These are phyloP conservation scores for Neonectria ditissima DNA, from an alignment of 2,329 filamentous ascomycete genomes.

Conservation along the genomic window DNA sequence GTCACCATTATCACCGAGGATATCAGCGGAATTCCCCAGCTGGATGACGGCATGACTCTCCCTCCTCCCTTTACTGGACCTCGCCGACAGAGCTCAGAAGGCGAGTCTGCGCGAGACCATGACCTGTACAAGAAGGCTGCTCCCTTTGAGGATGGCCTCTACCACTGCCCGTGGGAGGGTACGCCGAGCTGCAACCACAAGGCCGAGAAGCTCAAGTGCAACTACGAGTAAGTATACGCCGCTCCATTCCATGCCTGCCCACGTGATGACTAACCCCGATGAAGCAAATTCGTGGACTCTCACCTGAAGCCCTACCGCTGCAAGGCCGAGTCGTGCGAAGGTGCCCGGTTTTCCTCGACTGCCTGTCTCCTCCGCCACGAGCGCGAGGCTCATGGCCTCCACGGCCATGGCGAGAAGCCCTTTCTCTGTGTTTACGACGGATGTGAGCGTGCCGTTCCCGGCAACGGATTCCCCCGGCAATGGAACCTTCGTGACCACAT, in stretches of 20 bases:
- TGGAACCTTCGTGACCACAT: conserved; percentile 99
- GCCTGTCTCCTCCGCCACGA: conserved; percentile 95
- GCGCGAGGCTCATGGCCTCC: conserved; percentile 94
- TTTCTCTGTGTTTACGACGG: conserved; percentile 89
- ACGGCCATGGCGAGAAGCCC: conserved; percentile 92
- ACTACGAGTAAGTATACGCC: conserved; percentile 86
- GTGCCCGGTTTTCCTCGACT: conserved; percentile 92
- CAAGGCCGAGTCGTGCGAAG: conserved; percentile 85
- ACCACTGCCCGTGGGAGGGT: conserved; percentile 91
- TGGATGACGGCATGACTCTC: conserved; percentile 48
- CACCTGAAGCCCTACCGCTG: conserved; percentile 97
- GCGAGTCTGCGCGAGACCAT: conserved; percentile 73
- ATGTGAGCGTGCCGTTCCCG: conserved; percentile 84
- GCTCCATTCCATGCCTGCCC: not conserved
- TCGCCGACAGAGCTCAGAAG: conserved; percentile 63
- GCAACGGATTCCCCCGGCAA: conserved; percentile 91
- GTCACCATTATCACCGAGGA: conserved; percentile 47
- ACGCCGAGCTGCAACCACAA: conserved; percentile 83
- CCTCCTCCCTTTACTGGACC: conserved; percentile 55
- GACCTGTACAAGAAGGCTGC: conserved; percentile 76
- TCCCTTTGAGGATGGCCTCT: conserved; percentile 80
- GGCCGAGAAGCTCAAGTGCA: conserved; percentile 97
- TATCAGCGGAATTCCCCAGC: conserved; percentile 37
- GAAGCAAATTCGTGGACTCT: conserved; percentile 95
- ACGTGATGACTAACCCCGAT: conserved; percentile 38